phyloP scores from a whole-genome alignment of 1,284 basidiomycete species.

The Puccinia novopanici region DNA sequence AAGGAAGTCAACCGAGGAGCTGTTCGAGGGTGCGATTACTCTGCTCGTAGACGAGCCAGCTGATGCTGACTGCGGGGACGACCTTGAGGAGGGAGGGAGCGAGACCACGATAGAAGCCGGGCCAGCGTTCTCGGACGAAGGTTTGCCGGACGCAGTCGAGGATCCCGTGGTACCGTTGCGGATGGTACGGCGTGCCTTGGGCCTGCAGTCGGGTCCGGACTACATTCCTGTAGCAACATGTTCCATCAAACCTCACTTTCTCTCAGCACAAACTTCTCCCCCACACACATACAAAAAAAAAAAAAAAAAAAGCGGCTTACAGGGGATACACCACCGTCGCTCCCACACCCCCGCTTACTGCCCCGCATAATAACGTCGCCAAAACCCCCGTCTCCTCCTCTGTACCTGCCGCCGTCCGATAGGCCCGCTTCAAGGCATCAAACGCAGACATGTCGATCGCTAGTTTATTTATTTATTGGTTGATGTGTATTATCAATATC shows the following conservation, averaged over 20 bases:
- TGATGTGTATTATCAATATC: neutral
- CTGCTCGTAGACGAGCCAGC: slow-evolving; percentile 66
- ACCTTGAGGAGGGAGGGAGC: slow-evolving; percentile 68
- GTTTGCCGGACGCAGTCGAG: slow-evolving; percentile 82
- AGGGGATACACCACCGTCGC: slow-evolving; percentile 61
- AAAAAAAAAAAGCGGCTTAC: neutral
- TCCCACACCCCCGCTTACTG: slow-evolving; percentile 60
- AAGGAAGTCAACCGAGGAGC: neutral
- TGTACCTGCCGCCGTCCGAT: slow-evolving; percentile 59
- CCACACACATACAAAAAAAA: no score
- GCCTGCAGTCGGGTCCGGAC: slow-evolving; percentile 93
- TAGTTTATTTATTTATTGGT: neutral
- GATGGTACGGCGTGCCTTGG: slow-evolving; percentile 88
- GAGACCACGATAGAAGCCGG: slow-evolving; percentile 95
- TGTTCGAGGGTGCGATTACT: slow-evolving; percentile 33
- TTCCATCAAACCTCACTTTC: no score
- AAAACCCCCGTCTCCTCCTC: slow-evolving; percentile 60
- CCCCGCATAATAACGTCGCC: slow-evolving; percentile 60
- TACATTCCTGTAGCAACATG: slow-evolving; percentile 68
- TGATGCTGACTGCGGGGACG: slow-evolving; percentile 89
- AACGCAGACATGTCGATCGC: slow-evolving; percentile 61
- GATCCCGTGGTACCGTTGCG: slow-evolving; percentile 82
- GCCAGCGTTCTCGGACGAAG: slow-evolving; percentile 81
- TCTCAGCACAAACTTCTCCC: no score
- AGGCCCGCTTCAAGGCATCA: slow-evolving; percentile 61